Evolutionary conservation across 371 early-diverging fungal genomes (phyloP), one percentile per base, ranked within the genome.

Genomic region (Haplosporangium sp.): DNA sequence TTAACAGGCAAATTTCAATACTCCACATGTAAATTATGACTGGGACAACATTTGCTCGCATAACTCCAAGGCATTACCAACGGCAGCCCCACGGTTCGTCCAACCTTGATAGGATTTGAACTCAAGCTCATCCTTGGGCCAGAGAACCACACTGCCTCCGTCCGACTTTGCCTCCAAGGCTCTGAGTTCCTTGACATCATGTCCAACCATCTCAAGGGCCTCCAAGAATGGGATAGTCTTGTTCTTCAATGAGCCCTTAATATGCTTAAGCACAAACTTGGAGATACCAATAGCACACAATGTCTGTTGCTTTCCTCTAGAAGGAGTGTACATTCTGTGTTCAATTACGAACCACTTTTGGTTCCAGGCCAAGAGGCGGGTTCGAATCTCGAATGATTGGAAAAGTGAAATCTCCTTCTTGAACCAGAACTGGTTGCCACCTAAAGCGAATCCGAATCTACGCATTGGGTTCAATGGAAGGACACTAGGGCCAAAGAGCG

Each of bases 201-300:
- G 81, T 44, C 81, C 81, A 11, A 81, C 81, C 75, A 81, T 81
- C 63, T 81, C 81, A 9, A 81, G 65, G 9, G 81, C 81, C 15
- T 81, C 81, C 66, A 81, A 52, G 81, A 81, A 81, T 53, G 81
- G 81, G 55, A 81, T 81, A 1, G 81, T 81, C 63, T 81, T 81
- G 72, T 71, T 71, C 69, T 81, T 81, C 81, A 75, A 81, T 13
- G 81, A 75, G 1, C 81, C 81, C 3, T 69, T 62, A 19, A 72
- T 69, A 42, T 81, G 65, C 63, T 81, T 81, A 45, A 81, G 58
- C 42, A 81, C 81, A 64, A 81, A 81, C 66, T 81, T 81, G 59
- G 81, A 81, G 60, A 81, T 75, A 15, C 81, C 81, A 44, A 81
- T 65, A 8, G 81, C 81, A 35, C 81, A 81, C 59, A 81, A 63